Base-by-base conservation (phyloP, 352 stramenopile genomes). In the Blastocystis sp. region DNA sequence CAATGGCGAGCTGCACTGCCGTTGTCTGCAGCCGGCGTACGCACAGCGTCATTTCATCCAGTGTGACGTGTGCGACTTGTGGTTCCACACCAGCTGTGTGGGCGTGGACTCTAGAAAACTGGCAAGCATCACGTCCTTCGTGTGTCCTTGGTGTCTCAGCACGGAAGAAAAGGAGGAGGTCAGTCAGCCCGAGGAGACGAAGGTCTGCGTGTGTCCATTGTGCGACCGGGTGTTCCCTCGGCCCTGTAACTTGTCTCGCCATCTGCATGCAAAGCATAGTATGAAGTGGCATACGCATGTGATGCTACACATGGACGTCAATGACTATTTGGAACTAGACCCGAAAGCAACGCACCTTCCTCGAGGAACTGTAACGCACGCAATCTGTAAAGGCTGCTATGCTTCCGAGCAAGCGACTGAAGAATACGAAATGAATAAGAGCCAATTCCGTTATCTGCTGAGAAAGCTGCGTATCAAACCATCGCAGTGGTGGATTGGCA, bases 241-340 rank as follows among this genome's bases (percentile, higher is more conserved):
- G 26, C 76, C 76, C 0, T 87, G 76, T 70, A 87, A 87, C 18
- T 41, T 87, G 55, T 87, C 76, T n/a, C 76, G 76, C 56, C 76
- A 87, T 39, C 30, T 87, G 7, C 76, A 87, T 39, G 76, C 76
- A 39, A 69, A 76, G 30, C 76, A 87, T 39, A 70, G 47, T 39
- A 87, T 87, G 76, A 87, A 87, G 45, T 87, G 76, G 76, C 30
- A 54, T 7, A 87, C 76, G n/a, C 76, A 87, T n/a, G 47, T 87
- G 50, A n/a, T 30, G 30, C 30, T 87, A 7, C 76, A 87, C 39
- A 85, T 87, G 54, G 43, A 87, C 39, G 76, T 87, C 13, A 34
- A 70, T n/a, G 63, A 87, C 47, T 87, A 87, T 70, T n/a, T 87
- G 24, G 63, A 87, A 18, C 11, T 37, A n/a, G 37, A 70, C 37